Evolutionary conservation across 2,329 filamentous ascomycete species (phyloP).

Genomic region (Aspergillus thermomutatus): DNA sequence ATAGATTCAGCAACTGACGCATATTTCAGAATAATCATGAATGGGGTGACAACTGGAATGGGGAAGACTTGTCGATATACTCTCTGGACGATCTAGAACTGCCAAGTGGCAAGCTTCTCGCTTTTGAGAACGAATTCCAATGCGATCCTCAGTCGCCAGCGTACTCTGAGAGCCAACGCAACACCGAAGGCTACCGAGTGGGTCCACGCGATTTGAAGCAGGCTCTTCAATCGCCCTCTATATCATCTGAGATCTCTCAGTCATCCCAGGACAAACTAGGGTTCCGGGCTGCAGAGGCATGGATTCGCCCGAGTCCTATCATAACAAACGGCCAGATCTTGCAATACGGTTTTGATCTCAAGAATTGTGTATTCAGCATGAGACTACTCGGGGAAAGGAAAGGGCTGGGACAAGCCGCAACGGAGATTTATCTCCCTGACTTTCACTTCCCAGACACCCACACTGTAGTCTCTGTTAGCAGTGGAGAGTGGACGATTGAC

Average conservation of each 20-base stretch:
- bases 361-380: constrained; percentile 72
- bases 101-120: constrained; percentile 27
- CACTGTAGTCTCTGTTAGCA: constrained; percentile 70
- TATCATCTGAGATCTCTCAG: constrained; percentile 56
- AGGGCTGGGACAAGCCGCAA: constrained; percentile 62
- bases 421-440: constrained; percentile 80
- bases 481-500: constrained; percentile 86
- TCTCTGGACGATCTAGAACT: constrained; percentile 74
- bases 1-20: not conserved
- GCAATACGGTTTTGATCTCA: constrained; percentile 77
- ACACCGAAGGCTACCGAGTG: constrained; percentile 49
- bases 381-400: constrained; percentile 60
- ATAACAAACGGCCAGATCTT: constrained; percentile 68
- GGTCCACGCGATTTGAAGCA: constrained; percentile 73
- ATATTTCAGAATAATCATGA: constrained; percentile 72
- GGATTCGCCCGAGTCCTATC: constrained; percentile 79
- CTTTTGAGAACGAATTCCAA: constrained; percentile 39
- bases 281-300: constrained; percentile 88
- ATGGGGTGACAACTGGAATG: constrained; percentile 94
- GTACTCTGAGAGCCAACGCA: constrained; percentile 52
- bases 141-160: constrained; percentile 47
- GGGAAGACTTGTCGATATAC: constrained; percentile 89
- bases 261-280: constrained; percentile 64
- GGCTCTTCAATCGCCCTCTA: constrained; percentile 56
- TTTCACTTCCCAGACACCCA: constrained; percentile 83